Evolutionary conservation across 2,329 filamentous ascomycete species (phyloP).

Genomic region (Epichloe uncinata): DNA sequence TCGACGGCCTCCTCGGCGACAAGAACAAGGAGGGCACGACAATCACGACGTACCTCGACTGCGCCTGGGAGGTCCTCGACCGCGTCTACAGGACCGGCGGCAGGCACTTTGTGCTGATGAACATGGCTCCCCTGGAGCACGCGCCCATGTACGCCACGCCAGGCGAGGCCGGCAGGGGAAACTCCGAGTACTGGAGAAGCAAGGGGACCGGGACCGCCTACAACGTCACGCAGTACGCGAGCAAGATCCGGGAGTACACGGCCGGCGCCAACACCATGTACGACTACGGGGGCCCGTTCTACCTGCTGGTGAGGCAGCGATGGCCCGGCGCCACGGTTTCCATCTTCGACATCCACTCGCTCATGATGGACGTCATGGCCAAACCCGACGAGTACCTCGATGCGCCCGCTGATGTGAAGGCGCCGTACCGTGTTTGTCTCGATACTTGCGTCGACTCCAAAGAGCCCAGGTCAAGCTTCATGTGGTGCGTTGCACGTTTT

Average conservation of each 20-base stretch:
- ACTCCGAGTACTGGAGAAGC: slow-evolving; percentile 30
- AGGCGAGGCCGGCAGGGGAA: background rate
- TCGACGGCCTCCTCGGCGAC: slow-evolving; percentile 51
- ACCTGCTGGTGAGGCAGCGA: slow-evolving; percentile 28
- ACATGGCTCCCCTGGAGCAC: slow-evolving; percentile 53
- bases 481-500: slow-evolving; percentile 42
- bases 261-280: slow-evolving; percentile 35
- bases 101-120: slow-evolving; percentile 59
- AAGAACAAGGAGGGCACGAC: slow-evolving; percentile 44
- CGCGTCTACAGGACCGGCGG: slow-evolving; percentile 51
- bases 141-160: slow-evolving; percentile 46
- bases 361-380: slow-evolving; percentile 52
- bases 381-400: slow-evolving; percentile 49
- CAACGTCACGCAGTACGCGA: slow-evolving; percentile 32
- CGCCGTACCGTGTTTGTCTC: slow-evolving; percentile 42
- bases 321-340: slow-evolving; percentile 49
- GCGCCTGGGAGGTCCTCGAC: slow-evolving; percentile 51
- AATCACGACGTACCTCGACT: slow-evolving; percentile 52
- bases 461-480: slow-evolving; percentile 41
- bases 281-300: slow-evolving; percentile 34
- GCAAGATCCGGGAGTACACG: slow-evolving; percentile 34
- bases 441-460: slow-evolving; percentile 24
- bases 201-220: slow-evolving; percentile 33
- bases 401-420: slow-evolving; percentile 47
- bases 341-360: slow-evolving; percentile 51